These are phyloP conservation scores for Copromyces sp. DNA, from an alignment of 495 filamentous ascomycete genomes.

Conservation along the genomic window DNA sequence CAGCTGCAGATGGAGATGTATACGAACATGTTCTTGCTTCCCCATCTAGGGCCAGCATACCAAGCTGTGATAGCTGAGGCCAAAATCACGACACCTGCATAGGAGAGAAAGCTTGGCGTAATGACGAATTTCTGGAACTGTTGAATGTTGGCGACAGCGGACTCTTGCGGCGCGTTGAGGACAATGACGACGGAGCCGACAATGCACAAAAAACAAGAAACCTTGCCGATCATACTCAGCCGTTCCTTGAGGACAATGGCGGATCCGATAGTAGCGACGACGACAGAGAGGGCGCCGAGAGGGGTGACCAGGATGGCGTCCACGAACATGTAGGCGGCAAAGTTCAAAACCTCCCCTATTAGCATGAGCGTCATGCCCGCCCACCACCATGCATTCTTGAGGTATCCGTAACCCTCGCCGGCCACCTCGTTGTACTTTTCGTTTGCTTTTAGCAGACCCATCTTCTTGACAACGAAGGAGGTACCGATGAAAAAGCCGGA, in stretches of 20 bases:
- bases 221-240: slow-evolving; percentile 89
- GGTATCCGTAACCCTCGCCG: slow-evolving; percentile 94
- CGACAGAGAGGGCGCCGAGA: slow-evolving; percentile 87
- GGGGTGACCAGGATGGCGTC: slow-evolving; percentile 96
- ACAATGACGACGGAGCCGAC: slow-evolving; percentile 88
- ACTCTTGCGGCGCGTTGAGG: slow-evolving; percentile 81
- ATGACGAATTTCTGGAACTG: slow-evolving; percentile 88
- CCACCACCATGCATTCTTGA: slow-evolving; percentile 97
- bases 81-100: slow-evolving; percentile 74
- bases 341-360: slow-evolving; percentile 92
- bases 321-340: slow-evolving; percentile 93
- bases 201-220: slow-evolving; percentile 92
- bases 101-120: slow-evolving; percentile 74
- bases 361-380: slow-evolving; percentile 95
- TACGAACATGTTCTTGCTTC: slow-evolving; percentile 94
- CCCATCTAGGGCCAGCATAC: slow-evolving; percentile 82
- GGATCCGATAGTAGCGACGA: slow-evolving; percentile 84
- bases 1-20: slow-evolving; percentile 94
- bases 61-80: slow-evolving; percentile 61
- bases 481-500: slow-evolving; percentile 91
- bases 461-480: slow-evolving; percentile 94
- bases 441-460: slow-evolving; percentile 82
- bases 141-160: slow-evolving; percentile 79
- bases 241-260: slow-evolving; percentile 96
- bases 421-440: slow-evolving; percentile 94